phyloP scores from a whole-genome alignment of 2,329 filamentous ascomycete genomes.

The Aureobasidium sp. region DNA sequence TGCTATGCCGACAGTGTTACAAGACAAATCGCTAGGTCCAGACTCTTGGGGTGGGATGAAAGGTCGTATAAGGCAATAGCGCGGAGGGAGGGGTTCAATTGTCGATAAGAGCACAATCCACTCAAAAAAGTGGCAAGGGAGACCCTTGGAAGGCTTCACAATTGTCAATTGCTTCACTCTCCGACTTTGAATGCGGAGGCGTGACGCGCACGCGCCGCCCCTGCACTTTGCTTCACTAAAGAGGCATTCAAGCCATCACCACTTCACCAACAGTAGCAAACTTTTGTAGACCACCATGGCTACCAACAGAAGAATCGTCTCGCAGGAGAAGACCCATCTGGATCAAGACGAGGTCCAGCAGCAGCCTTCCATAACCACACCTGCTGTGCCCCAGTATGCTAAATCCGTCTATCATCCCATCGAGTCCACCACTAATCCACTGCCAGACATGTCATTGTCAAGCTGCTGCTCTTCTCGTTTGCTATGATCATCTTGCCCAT shows the following conservation, averaged over 20 bases:
- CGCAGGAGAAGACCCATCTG: conserved; percentile 57
- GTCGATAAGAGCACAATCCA: neutral
- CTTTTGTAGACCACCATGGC: conserved; percentile 48
- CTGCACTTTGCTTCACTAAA: neutral
- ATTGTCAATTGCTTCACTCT: conserved; percentile 3
- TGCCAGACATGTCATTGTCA: conserved; percentile 70
- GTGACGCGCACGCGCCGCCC: neutral
- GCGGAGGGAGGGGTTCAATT: neutral
- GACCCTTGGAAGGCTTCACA: neutral
- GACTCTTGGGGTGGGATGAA: neutral
- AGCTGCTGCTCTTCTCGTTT: conserved; percentile 80
- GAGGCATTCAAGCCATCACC: neutral
- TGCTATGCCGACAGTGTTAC: neutral
- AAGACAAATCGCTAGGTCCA: neutral
- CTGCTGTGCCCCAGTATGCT: conserved; percentile 71
- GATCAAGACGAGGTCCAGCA: conserved; percentile 29
- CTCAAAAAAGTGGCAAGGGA: conserved; percentile 8
- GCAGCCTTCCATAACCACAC: conserved; percentile 57
- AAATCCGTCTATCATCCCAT: neutral
- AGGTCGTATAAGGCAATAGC: neutral
- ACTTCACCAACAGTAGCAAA: neutral
- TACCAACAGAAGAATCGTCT: conserved; percentile 54
- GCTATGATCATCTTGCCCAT: conserved; percentile 88
- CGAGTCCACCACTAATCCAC: neutral
- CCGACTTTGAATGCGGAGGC: neutral